phyloP scores from a whole-genome alignment of 441 rosid genomes.

The Aleurites moluccanus region DNA sequence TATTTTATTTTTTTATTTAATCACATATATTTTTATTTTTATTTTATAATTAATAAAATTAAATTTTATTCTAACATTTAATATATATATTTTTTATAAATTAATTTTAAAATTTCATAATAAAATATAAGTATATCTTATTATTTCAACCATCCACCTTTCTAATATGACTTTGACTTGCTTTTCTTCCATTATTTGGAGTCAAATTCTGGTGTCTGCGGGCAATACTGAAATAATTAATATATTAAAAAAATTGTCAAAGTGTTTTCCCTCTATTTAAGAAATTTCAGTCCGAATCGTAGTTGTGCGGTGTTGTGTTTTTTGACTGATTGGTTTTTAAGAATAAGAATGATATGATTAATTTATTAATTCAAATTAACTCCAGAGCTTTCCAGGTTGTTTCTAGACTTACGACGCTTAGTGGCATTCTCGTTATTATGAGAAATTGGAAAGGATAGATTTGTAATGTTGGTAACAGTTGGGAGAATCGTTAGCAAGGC shows the following conservation, averaged over 20 bases:
- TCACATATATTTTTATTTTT: too few relatives aligned
- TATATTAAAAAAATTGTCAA: too few relatives aligned
- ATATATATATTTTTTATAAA: too few relatives aligned
- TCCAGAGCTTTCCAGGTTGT: background rate
- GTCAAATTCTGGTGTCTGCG: background rate
- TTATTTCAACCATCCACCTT: too few relatives aligned
- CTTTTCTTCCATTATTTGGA: background rate
- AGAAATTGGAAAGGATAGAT: background rate
- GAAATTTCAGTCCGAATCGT: background rate
- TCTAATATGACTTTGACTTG: background rate
- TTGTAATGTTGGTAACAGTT: background rate
- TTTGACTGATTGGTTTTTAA: background rate
- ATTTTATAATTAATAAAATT: too few relatives aligned
- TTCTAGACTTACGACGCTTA: background rate
- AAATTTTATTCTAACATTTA: too few relatives aligned
- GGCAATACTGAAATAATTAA: background rate
- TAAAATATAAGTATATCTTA: too few relatives aligned
- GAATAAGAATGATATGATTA: too few relatives aligned
- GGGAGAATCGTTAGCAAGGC: background rate
- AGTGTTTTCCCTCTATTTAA: background rate
- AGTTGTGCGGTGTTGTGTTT: background rate
- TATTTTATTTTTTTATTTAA: too few relatives aligned
- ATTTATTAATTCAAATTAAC: background rate
- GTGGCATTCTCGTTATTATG: background rate
- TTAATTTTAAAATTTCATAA: too few relatives aligned